These are phyloP conservation scores for Heliamphora pulchella DNA, from an alignment of 179 eudicot genomes.

Conservation along the genomic window DNA sequence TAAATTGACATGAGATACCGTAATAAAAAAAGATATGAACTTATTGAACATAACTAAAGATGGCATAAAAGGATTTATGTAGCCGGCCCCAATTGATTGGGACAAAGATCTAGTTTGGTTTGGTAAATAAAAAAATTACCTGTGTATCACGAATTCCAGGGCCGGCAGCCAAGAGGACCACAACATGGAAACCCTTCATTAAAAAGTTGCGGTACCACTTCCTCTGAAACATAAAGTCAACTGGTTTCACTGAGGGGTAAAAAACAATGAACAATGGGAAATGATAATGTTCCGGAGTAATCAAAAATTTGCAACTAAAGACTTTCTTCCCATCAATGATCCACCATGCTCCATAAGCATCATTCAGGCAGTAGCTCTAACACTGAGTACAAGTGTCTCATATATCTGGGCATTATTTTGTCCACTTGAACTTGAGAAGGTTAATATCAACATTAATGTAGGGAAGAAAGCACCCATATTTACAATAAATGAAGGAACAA, in stretches of 20 bases:
- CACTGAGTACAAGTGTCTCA: background rate
- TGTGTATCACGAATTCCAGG: conserved; percentile 98
- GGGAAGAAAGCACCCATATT: background rate
- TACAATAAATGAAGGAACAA: background rate
- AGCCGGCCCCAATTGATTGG: too few relatives aligned
- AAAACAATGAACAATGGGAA: background rate
- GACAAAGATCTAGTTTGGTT: too few relatives aligned
- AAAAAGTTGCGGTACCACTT: conserved; percentile 96
- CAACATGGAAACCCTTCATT: conserved; percentile 97
- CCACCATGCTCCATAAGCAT: background rate
- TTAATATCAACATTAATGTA: background rate
- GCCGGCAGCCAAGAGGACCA: conserved; percentile 93
- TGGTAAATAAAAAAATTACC: conserved; percentile 30
- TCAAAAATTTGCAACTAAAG: background rate
- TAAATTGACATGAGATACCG: too few relatives aligned
- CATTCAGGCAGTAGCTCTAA: background rate
- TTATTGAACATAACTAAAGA: too few relatives aligned
- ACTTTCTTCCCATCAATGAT: background rate
- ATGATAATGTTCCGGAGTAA: background rate
- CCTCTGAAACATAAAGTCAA: conserved; percentile 48
- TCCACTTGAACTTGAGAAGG: background rate
- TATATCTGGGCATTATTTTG: background rate
- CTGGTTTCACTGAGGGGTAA: background rate
- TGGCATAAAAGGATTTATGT: too few relatives aligned
- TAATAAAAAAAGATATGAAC: too few relatives aligned